These are phyloP conservation scores for Phytophthora parvispora DNA, from an alignment of 352 stramenopile genomes.

Conservation along the genomic window DNA sequence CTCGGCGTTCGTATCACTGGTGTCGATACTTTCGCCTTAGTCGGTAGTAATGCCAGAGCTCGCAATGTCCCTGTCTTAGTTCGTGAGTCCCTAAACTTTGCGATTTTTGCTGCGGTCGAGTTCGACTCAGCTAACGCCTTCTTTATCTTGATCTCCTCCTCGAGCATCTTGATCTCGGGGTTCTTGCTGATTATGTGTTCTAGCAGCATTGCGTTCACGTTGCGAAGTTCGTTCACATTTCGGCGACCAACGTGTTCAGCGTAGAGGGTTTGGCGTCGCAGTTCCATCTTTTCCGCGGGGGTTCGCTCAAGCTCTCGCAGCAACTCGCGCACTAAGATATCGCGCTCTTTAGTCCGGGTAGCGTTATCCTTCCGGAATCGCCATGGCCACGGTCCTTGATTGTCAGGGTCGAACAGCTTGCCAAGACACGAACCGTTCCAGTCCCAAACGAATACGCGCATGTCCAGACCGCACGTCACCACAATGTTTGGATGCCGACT, in stretches of 20 bases:
- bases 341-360: slow-evolving; percentile 53
- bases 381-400: slow-evolving; percentile 55
- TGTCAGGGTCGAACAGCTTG: slow-evolving; percentile 75
- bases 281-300: slow-evolving; percentile 46
- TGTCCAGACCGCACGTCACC: slow-evolving; percentile 71
- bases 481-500: slow-evolving; percentile 70
- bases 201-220: slow-evolving; percentile 63
- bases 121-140: background rate
- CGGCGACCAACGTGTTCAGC: slow-evolving; percentile 60
- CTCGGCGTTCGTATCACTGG: slow-evolving; percentile 3
- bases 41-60: slow-evolving; percentile 5
- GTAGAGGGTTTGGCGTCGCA: slow-evolving; percentile 54
- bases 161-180: slow-evolving; percentile 55
- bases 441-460: slow-evolving; percentile 76
- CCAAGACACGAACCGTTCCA: slow-evolving; percentile 71
- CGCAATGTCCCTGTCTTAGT: slow-evolving; percentile 8
- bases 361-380: slow-evolving; percentile 66
- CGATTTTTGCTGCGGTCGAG: background rate
- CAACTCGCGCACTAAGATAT: slow-evolving; percentile 46
- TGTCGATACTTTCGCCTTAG: background rate
- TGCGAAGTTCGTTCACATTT: slow-evolving; percentile 52
- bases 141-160: slow-evolving; percentile 30
- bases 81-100: slow-evolving; percentile 14
- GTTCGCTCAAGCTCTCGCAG: slow-evolving; percentile 62
- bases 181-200: slow-evolving; percentile 81